Evolutionary conservation across 2,329 filamentous ascomycete genomes (phyloP), one percentile per base, ranked within the genome.

Genomic region (Pseudofabraea citricarpa): DNA sequence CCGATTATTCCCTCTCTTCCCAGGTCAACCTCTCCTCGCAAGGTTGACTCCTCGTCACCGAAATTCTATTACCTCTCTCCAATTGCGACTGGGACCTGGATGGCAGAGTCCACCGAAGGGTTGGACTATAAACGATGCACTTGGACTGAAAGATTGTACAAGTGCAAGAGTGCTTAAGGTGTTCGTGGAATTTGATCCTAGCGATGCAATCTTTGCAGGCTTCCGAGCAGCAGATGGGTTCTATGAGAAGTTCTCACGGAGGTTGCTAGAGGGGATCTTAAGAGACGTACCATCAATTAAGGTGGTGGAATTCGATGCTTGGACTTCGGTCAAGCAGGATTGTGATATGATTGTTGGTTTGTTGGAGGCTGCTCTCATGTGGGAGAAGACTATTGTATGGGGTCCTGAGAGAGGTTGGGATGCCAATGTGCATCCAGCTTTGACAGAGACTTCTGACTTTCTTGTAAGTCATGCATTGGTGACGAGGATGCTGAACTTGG

Each of bases 161-260:
- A 77, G 72, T 37, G 74, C 85, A 16, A 71, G 74, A 22, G 70
- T 68, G 12, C 60, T 90, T 37, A 77, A 73, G 20, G 74, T 90
- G 9, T 86, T 86, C 56, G 77, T 89, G 19, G 80, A 90, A 61
- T 77, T 76, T 50, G 86, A 90, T 56, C 85, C 86, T 0, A 85
- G 80, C 41, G 75, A 84, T 53, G 72, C 70, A 21, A 67, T 80
- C 16, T 88, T 87, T 54, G 75, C 77, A 43, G 85, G 83, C 0
- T 90, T 85, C 55, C 51, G 57, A 18, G 51, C 48, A 42, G 73
- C 75, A 20, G 74, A 82, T 20, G 77, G 81, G 1, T 88, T 85
- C 50, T 90, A 87, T 57, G 85, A 87, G 47, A 63, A 62, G 5
- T 90, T 89, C 56, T 81, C 76, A 20, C 66, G 72, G 9, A 64